phyloP scores from a whole-genome alignment of 148 eudicot genomes.

The Pharnaceum exiguum region DNA sequence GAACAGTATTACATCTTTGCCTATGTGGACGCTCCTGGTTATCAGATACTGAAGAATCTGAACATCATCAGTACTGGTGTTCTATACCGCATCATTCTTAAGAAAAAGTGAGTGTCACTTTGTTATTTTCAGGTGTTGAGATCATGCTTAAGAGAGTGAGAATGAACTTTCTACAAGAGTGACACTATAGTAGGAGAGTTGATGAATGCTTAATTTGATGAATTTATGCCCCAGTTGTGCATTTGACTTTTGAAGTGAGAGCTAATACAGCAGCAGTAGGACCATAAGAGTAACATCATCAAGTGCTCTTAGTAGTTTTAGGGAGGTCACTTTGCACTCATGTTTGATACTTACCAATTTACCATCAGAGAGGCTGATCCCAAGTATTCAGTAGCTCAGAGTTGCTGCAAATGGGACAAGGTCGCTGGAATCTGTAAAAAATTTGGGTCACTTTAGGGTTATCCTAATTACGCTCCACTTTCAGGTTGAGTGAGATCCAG shows the following conservation, averaged over 20 bases:
- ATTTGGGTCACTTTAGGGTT: background rate
- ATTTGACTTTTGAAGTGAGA: no score
- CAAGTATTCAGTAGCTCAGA: background rate
- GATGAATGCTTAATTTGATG: no score
- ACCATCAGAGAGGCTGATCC: background rate
- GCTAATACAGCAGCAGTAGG: no score
- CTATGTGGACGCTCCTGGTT: slow-evolving; percentile 99
- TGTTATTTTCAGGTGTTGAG: background rate
- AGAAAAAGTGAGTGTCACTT: slow-evolving; percentile 51
- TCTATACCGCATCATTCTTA: slow-evolving; percentile 84
- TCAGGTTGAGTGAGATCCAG: slow-evolving; percentile 92
- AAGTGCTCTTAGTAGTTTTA: background rate
- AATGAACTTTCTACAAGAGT: no score
- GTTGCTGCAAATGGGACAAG: background rate
- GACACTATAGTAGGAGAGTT: no score
- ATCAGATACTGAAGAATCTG: slow-evolving; percentile 92
- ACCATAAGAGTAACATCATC: background rate
- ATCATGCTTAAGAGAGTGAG: background rate
- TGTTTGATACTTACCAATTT: no score
- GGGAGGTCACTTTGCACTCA: background rate
- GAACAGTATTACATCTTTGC: slow-evolving; percentile 97
- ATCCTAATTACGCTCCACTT: slow-evolving; percentile 4
- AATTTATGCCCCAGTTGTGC: no score
- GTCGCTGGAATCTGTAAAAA: background rate
- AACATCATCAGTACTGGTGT: slow-evolving; percentile 95